A percentile compares a stretch with the other conserved stretches of the same genome.
Conservation (phyloP, 805 yeast species). For the Tanozyma kutaoensis region DNA sequence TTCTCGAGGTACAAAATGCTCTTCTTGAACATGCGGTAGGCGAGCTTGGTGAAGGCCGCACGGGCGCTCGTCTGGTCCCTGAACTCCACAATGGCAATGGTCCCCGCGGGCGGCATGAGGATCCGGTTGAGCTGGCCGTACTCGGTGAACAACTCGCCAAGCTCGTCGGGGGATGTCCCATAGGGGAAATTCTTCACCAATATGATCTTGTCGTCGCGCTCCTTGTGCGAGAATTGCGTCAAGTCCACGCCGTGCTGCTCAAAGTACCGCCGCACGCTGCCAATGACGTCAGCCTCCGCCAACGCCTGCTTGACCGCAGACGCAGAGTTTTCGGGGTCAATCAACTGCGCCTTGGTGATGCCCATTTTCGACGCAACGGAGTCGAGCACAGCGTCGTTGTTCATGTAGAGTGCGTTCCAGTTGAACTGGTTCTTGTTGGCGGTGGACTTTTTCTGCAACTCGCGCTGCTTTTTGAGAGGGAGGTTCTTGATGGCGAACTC, state of each 20-base stretch:
- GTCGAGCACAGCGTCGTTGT: slow-evolving; percentile 81
- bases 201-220: slow-evolving; percentile 69
- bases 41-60: slow-evolving; percentile 75
- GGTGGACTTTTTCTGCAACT: slow-evolving; percentile 67
- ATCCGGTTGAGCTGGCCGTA: slow-evolving; percentile 72
- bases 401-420: slow-evolving; percentile 92
- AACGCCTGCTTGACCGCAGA: slow-evolving; percentile 95
- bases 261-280: slow-evolving; percentile 79
- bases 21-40: slow-evolving; percentile 80
- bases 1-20: slow-evolving; percentile 83
- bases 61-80: slow-evolving; percentile 75
- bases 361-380: slow-evolving; percentile 82
- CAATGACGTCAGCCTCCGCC: slow-evolving; percentile 93
- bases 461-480: slow-evolving; percentile 86
- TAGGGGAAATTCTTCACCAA: slow-evolving; percentile 84
- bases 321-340: slow-evolving; percentile 75
- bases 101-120: slow-evolving; percentile 92
- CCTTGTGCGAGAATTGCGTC: slow-evolving; percentile 48
- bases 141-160: slow-evolving; percentile 68
- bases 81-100: slow-evolving; percentile 88
- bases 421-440: slow-evolving; percentile 82
- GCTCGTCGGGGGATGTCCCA: slow-evolving; percentile 70
- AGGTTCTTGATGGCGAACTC: slow-evolving; percentile 85
- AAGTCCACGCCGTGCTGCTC: slow-evolving; percentile 79
- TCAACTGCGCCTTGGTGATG: slow-evolving; percentile 63